Evolutionary conservation across 208 protist species (phyloP), one percentile per base, ranked within the genome.

Genomic region (Leishmania arabica): DNA sequence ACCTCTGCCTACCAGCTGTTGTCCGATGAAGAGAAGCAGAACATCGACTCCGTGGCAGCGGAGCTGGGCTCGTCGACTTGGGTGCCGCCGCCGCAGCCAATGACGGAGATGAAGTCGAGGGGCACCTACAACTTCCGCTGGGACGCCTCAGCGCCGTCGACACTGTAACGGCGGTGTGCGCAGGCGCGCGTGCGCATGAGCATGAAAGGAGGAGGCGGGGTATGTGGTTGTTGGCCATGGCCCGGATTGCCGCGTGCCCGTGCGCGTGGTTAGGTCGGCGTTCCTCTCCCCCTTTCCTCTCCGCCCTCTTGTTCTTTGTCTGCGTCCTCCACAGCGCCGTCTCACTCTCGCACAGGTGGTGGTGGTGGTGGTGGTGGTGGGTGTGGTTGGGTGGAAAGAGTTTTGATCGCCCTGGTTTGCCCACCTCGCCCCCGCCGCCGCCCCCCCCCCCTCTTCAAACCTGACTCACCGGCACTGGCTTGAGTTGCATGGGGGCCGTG

Each of bases 11-110:
- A 91, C 78, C 83, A 82, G 17, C 74, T 72, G 34, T 76, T 97
- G 54, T 83, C 85, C n/a, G 80, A 80, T 1, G 88, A 92, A 77
- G 91, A 94, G 31, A 79, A 72, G 65, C 70, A 88, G 47, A 84
- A 83, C 58, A 95, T 97, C 64, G 88, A 94, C 37, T 82, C 86
- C 3, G 89, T 97, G 77, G 90, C 91, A 21, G 71, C 78, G 24
- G 93, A 97, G 80, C 82, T 97, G 9, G 88, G 89, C 0, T 89
- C 91, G 13, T 66, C 82, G 62, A 84, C 84, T 53, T 95, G 93
- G 93, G 88, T 95, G 37, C 85, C 88, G 27, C 91, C 91, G 21
- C 86, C 89, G 72, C 82, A 89, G 79, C 77, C 87, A 58, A 79
- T 69, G 17, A 84, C 73, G 34, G 91, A 92, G 58, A 81, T 93